Evolutionary conservation across 441 rosid genomes (phyloP).

Genomic region (Corymbia calophylla): DNA sequence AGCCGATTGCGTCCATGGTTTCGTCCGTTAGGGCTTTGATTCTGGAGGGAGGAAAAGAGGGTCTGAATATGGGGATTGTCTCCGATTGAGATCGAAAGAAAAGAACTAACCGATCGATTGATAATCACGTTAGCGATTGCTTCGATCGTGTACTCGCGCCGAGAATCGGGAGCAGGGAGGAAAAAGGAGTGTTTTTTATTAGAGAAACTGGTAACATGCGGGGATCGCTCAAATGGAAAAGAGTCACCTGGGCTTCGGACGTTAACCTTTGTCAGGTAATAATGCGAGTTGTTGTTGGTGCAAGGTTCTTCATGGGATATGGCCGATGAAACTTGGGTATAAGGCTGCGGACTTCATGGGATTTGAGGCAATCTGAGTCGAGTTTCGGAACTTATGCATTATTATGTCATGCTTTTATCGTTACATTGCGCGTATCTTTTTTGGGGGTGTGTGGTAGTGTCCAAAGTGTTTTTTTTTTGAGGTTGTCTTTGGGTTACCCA

Average conservation of each 20-base stretch:
- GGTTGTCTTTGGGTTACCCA: neutral
- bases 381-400: neutral
- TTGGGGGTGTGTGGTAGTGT: neutral
- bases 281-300: conserved; percentile 5
- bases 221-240: conserved; percentile 72
- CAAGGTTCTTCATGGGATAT: neutral
- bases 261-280: conserved; percentile 97
- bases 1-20: neutral
- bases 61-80: neutral
- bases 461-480: neutral
- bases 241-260: conserved; percentile 91
- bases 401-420: neutral
- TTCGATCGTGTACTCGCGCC: neutral
- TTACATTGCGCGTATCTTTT: neutral
- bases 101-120: neutral
- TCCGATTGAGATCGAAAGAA: neutral
- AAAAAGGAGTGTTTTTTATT: neutral
- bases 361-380: neutral
- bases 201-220: conserved; percentile 53
- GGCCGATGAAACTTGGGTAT: neutral
- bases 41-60: neutral
- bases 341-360: neutral
- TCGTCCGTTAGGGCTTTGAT: neutral
- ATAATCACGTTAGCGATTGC: neutral
- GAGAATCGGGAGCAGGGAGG: conserved; percentile 25